Percentiles rank a stretch among this genome's conserved stretches.
These are phyloP conservation scores for Aegilops tauschii DNA, from an alignment of 176 grass and related monocot species.

Conservation along the genomic window DNA sequence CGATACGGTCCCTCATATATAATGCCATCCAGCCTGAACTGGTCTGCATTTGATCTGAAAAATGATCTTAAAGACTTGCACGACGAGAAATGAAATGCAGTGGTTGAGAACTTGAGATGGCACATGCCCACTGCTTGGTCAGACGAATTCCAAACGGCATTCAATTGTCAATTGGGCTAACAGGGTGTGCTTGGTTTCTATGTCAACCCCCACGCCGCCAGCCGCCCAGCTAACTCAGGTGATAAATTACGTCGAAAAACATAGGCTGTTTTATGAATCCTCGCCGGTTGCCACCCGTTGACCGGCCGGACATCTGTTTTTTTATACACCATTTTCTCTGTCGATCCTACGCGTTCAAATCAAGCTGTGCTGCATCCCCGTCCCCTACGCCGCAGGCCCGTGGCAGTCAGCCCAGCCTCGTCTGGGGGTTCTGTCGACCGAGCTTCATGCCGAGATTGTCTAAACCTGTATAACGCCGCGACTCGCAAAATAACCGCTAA, in stretches of 20 bases:
- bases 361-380: no score
- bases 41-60: not conserved
- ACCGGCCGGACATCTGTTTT: not conserved
- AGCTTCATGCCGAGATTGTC: not conserved
- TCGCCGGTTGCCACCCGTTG: not conserved
- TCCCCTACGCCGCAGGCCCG: no score
- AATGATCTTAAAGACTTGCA: not conserved
- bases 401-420: no score
- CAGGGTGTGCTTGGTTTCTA: not conserved
- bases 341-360: not conserved
- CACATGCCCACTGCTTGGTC: not conserved
- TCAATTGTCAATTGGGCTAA: not conserved
- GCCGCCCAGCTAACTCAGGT: not conserved
- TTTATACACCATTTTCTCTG: not conserved
- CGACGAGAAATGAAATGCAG: not conserved
- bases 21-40: not conserved
- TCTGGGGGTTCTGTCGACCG: not conserved
- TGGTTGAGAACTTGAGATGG: not conserved
- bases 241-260: not conserved
- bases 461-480: no score
- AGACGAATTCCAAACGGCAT: not conserved
- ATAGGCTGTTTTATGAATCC: not conserved
- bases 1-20: not conserved
- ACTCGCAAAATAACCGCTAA: no score
- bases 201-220: not conserved